Conservation (phyloP, 1,139 yeast species). For the Geotrichum klebahnii region DNA sequence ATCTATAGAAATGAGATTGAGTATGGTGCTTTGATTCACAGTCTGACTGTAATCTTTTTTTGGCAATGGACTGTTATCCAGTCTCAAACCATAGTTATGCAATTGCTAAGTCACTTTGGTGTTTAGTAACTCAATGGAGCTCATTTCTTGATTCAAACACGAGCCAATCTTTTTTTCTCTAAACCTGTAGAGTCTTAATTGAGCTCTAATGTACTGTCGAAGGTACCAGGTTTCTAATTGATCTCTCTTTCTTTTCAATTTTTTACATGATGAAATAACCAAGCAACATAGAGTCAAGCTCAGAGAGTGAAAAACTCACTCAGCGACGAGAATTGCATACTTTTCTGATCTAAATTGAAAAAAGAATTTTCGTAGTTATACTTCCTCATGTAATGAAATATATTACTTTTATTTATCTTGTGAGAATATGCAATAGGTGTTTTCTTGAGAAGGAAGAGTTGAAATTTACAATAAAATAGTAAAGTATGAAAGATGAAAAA, state of each 20-base stretch:
- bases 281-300: slow-evolving; percentile 24
- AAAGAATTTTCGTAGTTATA: not conserved
- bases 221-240: slow-evolving; percentile 15
- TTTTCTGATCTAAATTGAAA: slow-evolving; percentile 17
- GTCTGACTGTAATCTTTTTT: slow-evolving; percentile 11
- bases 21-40: slow-evolving; percentile 7
- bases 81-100: slow-evolving; percentile 22
- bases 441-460: too few relatives aligned
- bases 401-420: not conserved
- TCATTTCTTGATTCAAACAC: slow-evolving; percentile 20
- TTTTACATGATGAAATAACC: slow-evolving; percentile 20
- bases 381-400: not conserved
- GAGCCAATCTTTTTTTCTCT: slow-evolving; percentile 8
- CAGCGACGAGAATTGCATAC: slow-evolving; percentile 20
- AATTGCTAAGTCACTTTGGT: slow-evolving; percentile 16
- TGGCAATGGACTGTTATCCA: slow-evolving; percentile 18
- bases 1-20: not conserved
- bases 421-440: too few relatives aligned
- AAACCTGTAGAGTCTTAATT: slow-evolving; percentile 12
- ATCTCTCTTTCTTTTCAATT: not conserved
- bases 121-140: slow-evolving; percentile 23
- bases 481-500: not conserved
- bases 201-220: slow-evolving; percentile 16
- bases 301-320: slow-evolving; percentile 16
- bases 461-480: not conserved